Conservation (phyloP, 768 basidiomycete species). For the Tylopilus subfusipes region DNA sequence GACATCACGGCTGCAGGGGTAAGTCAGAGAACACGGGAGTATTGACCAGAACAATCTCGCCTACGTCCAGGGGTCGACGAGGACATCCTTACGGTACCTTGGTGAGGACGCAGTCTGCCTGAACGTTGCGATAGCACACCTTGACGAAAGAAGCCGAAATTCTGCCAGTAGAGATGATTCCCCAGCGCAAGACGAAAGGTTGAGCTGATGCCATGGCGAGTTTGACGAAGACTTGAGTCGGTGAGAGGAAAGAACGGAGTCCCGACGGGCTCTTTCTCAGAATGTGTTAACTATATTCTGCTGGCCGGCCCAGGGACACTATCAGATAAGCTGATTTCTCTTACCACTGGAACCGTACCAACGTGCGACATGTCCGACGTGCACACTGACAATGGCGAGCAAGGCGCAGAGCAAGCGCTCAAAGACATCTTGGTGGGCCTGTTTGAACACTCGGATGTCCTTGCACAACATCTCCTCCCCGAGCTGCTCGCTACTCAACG, state of each 20-base stretch:
- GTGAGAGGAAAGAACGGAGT: background rate
- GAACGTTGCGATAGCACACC: slow-evolving; percentile 37
- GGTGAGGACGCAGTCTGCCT: background rate
- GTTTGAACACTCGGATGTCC: slow-evolving; percentile 67
- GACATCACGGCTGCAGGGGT: slow-evolving; percentile 51
- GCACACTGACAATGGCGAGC: background rate
- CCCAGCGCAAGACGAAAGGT: slow-evolving; percentile 64
- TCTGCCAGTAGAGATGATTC: slow-evolving; percentile 78
- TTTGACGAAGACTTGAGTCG: background rate
- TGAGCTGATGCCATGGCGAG: slow-evolving; percentile 22
- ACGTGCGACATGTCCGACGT: slow-evolving; percentile 1
- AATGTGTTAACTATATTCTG: too few species aligned
- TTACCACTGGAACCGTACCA: background rate
- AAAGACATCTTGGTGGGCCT: slow-evolving; percentile 38
- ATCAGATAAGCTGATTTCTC: slow-evolving; percentile 7
- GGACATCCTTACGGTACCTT: slow-evolving; percentile 53
- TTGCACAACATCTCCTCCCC: slow-evolving; percentile 52
- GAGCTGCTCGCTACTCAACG: slow-evolving; percentile 37
- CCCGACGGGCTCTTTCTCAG: background rate
- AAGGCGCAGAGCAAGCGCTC: slow-evolving; percentile 23
- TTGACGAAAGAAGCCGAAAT: slow-evolving; percentile 69
- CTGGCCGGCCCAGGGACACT: background rate
- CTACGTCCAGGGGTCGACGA: slow-evolving; percentile 72
- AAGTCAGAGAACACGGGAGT: background rate
- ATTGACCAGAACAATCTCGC: slow-evolving; percentile 21